phyloP scores from a whole-genome alignment of 371 early-diverging fungal species.

The Rhizopus delemar region DNA sequence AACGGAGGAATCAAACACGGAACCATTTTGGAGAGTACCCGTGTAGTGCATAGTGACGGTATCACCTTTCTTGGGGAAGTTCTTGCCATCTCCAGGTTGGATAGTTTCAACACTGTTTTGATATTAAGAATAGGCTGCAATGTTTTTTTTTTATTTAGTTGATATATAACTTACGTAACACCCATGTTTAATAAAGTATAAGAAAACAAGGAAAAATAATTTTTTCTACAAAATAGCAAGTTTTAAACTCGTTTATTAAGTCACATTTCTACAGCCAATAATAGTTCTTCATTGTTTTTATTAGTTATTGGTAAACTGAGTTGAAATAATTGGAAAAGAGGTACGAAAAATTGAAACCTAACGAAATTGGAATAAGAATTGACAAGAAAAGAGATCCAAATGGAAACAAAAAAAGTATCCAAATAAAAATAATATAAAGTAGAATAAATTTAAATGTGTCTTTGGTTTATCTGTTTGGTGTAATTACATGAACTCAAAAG shows the following conservation, averaged over 20 bases:
- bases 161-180: constrained; percentile 38
- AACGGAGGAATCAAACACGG: constrained; percentile 85
- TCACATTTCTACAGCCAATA: not conserved
- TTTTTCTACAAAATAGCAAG: not conserved
- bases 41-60: constrained; percentile 73
- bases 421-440: too few species aligned
- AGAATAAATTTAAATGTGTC: too few species aligned
- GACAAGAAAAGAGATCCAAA: too few species aligned
- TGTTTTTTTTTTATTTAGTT: not conserved
- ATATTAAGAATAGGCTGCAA: not conserved
- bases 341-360: too few species aligned
- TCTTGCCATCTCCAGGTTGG: constrained; percentile 71
- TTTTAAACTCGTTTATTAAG: not conserved
- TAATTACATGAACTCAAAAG: too few species aligned
- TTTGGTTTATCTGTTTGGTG: too few species aligned
- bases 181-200: constrained; percentile 35
- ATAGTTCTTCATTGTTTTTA: not conserved
- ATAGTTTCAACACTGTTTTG: constrained; percentile 43
- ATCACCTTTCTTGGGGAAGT: constrained; percentile 86
- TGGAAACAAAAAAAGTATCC: too few species aligned
- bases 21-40: constrained; percentile 71
- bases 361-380: too few species aligned
- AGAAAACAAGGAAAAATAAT: constrained; percentile 8
- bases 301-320: too few species aligned
- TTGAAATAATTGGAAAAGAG: too few species aligned